phyloP scores from a whole-genome alignment of 306 rosid genomes.

The Rubus parviflorus region DNA sequence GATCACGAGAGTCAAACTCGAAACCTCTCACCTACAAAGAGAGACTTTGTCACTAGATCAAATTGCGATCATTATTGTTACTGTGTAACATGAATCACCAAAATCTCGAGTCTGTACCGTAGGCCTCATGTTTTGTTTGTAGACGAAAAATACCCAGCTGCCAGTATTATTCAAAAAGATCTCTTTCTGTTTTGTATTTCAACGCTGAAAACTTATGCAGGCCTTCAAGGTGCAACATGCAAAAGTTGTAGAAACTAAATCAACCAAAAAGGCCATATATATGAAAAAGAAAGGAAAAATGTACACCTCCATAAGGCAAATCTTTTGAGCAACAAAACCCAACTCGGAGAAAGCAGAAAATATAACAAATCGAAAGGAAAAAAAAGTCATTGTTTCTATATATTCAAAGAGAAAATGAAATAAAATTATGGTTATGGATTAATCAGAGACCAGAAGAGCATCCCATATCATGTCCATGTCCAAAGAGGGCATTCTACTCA shows the following conservation, averaged over 20 bases:
- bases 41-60: not conserved
- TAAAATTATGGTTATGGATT: conserved; percentile 24
- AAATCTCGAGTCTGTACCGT: no score
- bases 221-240: not conserved
- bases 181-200: not conserved
- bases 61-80: not conserved
- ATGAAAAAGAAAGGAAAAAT: conserved; percentile 1
- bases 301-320: conserved; percentile 4
- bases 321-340: not conserved
- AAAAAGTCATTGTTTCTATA: not conserved
- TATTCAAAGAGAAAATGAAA: not conserved
- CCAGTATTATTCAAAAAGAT: no score
- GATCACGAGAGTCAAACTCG: no score
- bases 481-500: conserved; percentile 93
- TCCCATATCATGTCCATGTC: conserved; percentile 97
- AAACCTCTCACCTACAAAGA: not conserved
- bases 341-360: not conserved
- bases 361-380: conserved; percentile 7
- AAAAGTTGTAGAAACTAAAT: not conserved
- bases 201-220: not conserved
- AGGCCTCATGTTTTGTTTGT: no score
- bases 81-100: no score
- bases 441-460: conserved; percentile 72
- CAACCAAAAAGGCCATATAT: not conserved
- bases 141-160: no score